Evolutionary conservation across 805 yeast species (phyloP), one percentile per base, ranked within the genome.

Genomic region (Pichia gijzeniarum): DNA sequence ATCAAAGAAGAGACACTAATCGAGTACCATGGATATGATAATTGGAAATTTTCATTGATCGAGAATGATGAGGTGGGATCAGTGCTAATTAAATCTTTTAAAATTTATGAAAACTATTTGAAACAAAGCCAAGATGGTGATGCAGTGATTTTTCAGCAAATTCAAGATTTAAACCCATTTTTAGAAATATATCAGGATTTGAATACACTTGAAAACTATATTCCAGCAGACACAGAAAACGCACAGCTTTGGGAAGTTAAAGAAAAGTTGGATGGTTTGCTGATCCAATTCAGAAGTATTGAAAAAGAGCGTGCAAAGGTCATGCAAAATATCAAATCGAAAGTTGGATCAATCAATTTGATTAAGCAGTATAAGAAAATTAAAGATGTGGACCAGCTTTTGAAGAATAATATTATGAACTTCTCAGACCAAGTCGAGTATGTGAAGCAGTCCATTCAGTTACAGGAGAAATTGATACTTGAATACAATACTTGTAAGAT

Each of bases 71-170:
- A 74, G 9, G 51, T 59, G 0, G 44, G 43, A 7, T 36, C 36
- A 5, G 68, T 63, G 1, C 59, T 74, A 4, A 51, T 63, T 38
- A 60, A 62, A 3, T 72, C 72, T 40, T 56, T 80, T 1, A 55
- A 58, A 2, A 71, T 71, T 18, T 65, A 82, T 57, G 69, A 68
- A 28, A 58, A 55, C 3, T 82, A 80, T 54, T 59, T 84, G 16
- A 53, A 56, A 1, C 78, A 77, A 49, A 93, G 95, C 1, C 62
- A 65, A 25, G 56, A 65, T 3, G 85, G 93, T 8, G 95, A 89
- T 60, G 60, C 60, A 3, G 64, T 73, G 2, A 74, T 86, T 0
- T 53, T 61, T 5, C 58, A 63, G 3, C 74, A 75, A 40, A 76
- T 78, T 50, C 51, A 59, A 1, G 69, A 72, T n/a, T 67, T 85